phyloP scores from a whole-genome alignment of 2,329 filamentous ascomycete genomes.

The Botrytis galanthina region DNA sequence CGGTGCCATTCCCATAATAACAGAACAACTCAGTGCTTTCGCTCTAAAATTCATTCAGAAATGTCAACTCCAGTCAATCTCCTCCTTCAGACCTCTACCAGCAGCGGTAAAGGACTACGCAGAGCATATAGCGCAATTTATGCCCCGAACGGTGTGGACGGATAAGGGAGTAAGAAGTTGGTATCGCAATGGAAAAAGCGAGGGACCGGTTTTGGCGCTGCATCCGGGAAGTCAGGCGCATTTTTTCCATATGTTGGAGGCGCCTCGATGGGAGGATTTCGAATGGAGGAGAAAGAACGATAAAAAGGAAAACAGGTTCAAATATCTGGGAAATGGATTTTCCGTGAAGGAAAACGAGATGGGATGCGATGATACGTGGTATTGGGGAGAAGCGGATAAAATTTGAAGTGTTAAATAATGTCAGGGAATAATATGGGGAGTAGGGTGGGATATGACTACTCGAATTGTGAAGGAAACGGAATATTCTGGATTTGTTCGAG shows the following conservation, averaged over 20 bases:
- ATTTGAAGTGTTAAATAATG: not conserved
- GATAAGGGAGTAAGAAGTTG: conserved; percentile 27
- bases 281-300: conserved; percentile 2
- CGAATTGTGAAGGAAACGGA: fast-evolving
- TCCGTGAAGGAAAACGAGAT: conserved; percentile 14
- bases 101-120: conserved; percentile 39
- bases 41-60: conserved; percentile 48
- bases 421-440: too few relatives aligned
- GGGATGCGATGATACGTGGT: conserved; percentile 18
- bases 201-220: conserved; percentile 24
- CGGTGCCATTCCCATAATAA: conserved; percentile 40
- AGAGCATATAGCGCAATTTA: conserved; percentile 35
- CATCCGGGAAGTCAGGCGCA: conserved; percentile 27
- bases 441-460: too few relatives aligned
- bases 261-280: conserved; percentile 23
- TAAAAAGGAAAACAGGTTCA: conserved; percentile 17
- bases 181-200: conserved; percentile 27
- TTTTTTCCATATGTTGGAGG: conserved; percentile 23
- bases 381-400: conserved; percentile 14
- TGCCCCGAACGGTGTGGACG: conserved; percentile 33
- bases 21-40: conserved; percentile 50
- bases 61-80: conserved; percentile 43
- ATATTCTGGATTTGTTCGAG: not conserved
- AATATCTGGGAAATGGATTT: conserved; percentile 27
- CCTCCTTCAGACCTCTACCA: conserved; percentile 42